Evolutionary conservation across 495 filamentous ascomycete genomes (phyloP).

Genomic region (Clohesyomyces aquaticus): DNA sequence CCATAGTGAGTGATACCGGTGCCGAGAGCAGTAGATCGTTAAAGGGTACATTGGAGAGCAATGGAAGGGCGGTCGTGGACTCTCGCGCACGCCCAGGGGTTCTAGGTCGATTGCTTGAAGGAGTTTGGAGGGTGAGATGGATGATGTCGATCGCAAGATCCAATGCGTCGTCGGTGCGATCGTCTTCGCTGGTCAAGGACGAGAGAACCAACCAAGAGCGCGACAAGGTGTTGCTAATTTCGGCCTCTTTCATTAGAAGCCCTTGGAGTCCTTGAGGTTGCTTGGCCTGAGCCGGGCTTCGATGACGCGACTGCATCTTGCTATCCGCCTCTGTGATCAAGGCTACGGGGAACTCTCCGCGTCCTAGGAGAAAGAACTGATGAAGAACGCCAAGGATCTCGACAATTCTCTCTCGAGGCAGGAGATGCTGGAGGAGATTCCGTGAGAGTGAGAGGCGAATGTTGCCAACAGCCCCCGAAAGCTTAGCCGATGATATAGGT

Average conservation of each 20-base stretch:
- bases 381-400: constrained; percentile 77
- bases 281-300: constrained; percentile 43
- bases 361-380: constrained; percentile 83
- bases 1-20: constrained; percentile 69
- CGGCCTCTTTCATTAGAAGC: constrained; percentile 80
- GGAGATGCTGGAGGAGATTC: constrained; percentile 75
- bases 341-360: constrained; percentile 88
- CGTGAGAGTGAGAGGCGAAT: constrained; percentile 82
- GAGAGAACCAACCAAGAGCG: constrained; percentile 78
- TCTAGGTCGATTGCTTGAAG: constrained; percentile 35
- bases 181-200: constrained; percentile 69
- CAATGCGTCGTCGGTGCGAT: constrained; percentile 71
- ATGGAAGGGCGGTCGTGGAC: constrained; percentile 16
- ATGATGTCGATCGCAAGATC: constrained; percentile 80
- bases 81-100: constrained; percentile 40
- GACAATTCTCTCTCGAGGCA: constrained; percentile 75
- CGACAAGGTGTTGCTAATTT: constrained; percentile 73
- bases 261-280: constrained; percentile 51
- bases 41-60: constrained; percentile 56
- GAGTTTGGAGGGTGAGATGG: constrained; percentile 60
- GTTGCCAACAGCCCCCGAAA: constrained; percentile 70
- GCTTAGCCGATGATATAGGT: constrained; percentile 70
- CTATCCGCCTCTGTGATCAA: constrained; percentile 83
- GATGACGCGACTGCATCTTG: constrained; percentile 61
- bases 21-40: constrained; percentile 81